Conservation (phyloP, 441 rosid genomes). For the Croton setiger region DNA sequence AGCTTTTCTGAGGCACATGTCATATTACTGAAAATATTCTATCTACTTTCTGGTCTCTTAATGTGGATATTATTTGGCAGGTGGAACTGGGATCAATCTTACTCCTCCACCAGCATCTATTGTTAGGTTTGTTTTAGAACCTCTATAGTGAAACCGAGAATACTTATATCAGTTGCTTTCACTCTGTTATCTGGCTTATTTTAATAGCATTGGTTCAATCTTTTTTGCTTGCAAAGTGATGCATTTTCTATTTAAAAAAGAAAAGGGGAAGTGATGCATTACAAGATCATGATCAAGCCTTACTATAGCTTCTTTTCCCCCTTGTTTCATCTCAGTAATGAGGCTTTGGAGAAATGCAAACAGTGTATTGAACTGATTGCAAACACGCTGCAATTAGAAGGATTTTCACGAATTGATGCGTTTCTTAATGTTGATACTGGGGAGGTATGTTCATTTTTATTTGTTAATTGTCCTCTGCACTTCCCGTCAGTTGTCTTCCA, state of each 20-base stretch:
- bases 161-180: conserved; percentile 15
- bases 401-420: conserved; percentile 92
- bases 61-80: conserved; percentile 37
- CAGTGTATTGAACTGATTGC: conserved; percentile 76
- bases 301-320: not conserved
- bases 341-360: conserved; percentile 66
- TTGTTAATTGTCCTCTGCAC: not conserved
- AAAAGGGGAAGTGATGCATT: not conserved
- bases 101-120: conserved; percentile 91
- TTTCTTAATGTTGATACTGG: conserved; percentile 86
- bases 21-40: not conserved
- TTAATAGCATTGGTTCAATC: conserved; percentile 2
- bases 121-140: conserved; percentile 58
- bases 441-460: conserved; percentile 48
- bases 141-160: not conserved
- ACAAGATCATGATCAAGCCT: not conserved
- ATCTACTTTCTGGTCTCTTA: conserved; percentile 23
- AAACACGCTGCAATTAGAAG: conserved; percentile 68
- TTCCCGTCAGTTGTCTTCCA: too few relatives aligned
- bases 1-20: not conserved
- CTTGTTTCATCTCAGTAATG: conserved; percentile 41
- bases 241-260: not conserved
- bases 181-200: not conserved
- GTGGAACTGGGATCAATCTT: conserved; percentile 98
- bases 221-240: not conserved